Evolutionary conservation across 345 rosid species (phyloP), one percentile per base, ranked within the genome.

Genomic region (Adansonia digitata): DNA sequence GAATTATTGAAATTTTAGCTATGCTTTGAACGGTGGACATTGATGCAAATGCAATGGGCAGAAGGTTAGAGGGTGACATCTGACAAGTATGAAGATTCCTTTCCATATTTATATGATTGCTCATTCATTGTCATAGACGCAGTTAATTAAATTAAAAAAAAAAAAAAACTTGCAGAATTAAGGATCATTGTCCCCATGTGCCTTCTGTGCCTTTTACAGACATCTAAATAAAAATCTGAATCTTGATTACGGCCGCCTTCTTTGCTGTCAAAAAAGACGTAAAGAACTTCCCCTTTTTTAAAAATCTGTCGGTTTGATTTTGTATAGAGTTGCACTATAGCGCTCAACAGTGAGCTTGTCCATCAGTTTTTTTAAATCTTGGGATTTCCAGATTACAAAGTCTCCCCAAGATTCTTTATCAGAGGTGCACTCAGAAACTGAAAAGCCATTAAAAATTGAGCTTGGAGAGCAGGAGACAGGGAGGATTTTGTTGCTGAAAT

Each of bases 41-140:
- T 61, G 43, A 67, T 72, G 55, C 63, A 20, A 1, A n/a, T n/a
- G n/a, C n/a, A n/a, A n/a, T n/a, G 42, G 75, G 40, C 52, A 53
- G 15, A 42, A 56, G 73, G 49, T 26, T 49, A n/a, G 7, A 49
- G 20, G 75, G 46, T 27, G 75, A 27, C n/a, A n/a, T n/a, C n/a
- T n/a, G n/a, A n/a, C 31, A 62, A 52, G 48, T 1, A 66, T 74
- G 67, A 42, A n/a, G 69, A 69, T 66, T 75, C 77, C 51, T 74
- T 71, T 76, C 27, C 53, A 24, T 55, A 14, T 42, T 13, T 59
- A 66, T 43, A 55, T 78, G 73, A 75, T 75, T 75, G 55, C 61
- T 6, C 29, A 72, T 48, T 77, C 59, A 45, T n/a, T 65, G 22
- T 56, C 22, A 56, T 35, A 5, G 34, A 34, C 22, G 15, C 67